Evolutionary conservation across 2,329 filamentous ascomycete species (phyloP).

Genomic region (Ramichloridium luteum): DNA sequence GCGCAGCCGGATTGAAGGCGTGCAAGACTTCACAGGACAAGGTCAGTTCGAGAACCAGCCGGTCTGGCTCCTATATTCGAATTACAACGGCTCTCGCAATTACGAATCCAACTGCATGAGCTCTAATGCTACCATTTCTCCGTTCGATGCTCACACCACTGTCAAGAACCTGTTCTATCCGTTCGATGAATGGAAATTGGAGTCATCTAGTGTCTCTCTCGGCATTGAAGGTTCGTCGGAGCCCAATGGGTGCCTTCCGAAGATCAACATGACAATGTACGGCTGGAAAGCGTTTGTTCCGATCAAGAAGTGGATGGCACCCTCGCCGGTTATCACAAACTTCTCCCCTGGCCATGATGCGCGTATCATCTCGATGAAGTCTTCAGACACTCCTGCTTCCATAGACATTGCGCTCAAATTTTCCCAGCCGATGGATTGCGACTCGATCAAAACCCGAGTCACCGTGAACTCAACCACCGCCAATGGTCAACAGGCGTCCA

Average conservation of each 20-base stretch:
- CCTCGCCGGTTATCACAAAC: conserved; percentile 46
- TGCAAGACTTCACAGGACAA: conserved; percentile 39
- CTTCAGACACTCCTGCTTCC: conserved; percentile 21
- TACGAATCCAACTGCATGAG: conserved; percentile 48
- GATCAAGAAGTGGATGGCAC: conserved; percentile 36
- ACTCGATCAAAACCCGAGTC: conserved; percentile 39
- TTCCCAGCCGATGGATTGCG: conserved; percentile 49
- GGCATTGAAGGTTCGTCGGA: conserved; percentile 36
- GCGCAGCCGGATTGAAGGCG: conserved; percentile 37
- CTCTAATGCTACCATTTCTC: conserved; percentile 41
- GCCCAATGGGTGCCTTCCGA: conserved; percentile 44
- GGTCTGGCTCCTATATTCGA: conserved; percentile 43
- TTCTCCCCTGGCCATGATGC: conserved; percentile 51
- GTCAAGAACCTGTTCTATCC: conserved; percentile 54
- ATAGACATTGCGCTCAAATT: conserved; percentile 46
- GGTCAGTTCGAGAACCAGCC: conserved; percentile 32
- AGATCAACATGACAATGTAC: conserved; percentile 41
- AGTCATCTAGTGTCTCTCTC: conserved; percentile 33
- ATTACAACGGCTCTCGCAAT: conserved; percentile 36
- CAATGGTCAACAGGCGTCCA: conserved; percentile 29
- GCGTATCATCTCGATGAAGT: conserved; percentile 39
- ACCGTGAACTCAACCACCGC: conserved; percentile 43
- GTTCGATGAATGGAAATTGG: conserved; percentile 44
- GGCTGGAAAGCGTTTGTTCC: conserved; percentile 51
- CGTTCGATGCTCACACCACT: conserved; percentile 41